Evolutionary conservation across 2,329 filamentous ascomycete genomes (phyloP).

Genomic region (Talaromyces sp.): DNA sequence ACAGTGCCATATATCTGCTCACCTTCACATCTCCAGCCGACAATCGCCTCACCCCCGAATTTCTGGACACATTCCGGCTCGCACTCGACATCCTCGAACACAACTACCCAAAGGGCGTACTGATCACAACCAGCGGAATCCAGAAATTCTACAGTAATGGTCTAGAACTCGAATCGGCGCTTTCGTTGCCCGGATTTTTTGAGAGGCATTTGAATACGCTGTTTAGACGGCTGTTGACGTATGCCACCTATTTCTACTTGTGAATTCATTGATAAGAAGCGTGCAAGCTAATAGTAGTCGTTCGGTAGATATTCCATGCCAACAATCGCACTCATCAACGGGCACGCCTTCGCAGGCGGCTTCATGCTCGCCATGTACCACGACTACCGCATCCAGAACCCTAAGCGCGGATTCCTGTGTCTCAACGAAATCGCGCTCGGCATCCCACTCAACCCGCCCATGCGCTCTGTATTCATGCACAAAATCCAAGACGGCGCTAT

Average conservation of each 20-base stretch:
- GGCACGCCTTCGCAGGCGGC: conserved; percentile 78
- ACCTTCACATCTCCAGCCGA: conserved; percentile 69
- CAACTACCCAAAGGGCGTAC: conserved; percentile 64
- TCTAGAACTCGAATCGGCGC: conserved; percentile 69
- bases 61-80: conserved; percentile 64
- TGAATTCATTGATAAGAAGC: too few species aligned
- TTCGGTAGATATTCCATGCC: conserved; percentile 67
- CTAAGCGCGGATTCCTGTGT: conserved; percentile 67
- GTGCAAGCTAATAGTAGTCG: not conserved
- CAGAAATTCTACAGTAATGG: conserved; percentile 81
- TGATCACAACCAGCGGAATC: conserved; percentile 72
- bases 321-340: conserved; percentile 73
- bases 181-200: conserved; percentile 59
- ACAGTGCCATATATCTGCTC: conserved; percentile 62
- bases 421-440: conserved; percentile 80
- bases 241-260: conserved; percentile 18
- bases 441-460: conserved; percentile 68
- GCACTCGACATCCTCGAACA: conserved; percentile 74
- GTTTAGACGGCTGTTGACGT: conserved; percentile 63
- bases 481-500: conserved; percentile 55
- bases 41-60: conserved; percentile 68
- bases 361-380: conserved; percentile 78
- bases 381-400: conserved; percentile 76
- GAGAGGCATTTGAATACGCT: conserved; percentile 59
- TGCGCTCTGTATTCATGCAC: conserved; percentile 70